These are phyloP conservation scores for Pseudogymnoascus sp. DNA, from an alignment of 2,329 filamentous ascomycete species.

Conservation along the genomic window DNA sequence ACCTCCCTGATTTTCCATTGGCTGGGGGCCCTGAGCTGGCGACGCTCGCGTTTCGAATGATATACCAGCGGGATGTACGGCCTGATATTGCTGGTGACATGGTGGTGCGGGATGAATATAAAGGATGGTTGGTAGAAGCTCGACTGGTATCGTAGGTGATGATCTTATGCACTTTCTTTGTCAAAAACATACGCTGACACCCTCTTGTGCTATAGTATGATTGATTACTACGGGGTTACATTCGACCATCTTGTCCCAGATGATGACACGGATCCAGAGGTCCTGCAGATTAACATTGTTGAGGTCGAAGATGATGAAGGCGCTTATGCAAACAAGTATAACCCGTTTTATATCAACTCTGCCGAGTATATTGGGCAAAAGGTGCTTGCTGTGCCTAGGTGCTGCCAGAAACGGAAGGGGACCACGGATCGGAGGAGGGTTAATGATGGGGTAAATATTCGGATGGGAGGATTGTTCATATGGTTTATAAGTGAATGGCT, in stretches of 20 bases:
- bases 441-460: slow-evolving; percentile 21
- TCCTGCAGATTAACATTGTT: slow-evolving; percentile 35
- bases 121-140: slow-evolving; percentile 12
- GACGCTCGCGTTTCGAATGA: slow-evolving; percentile 10
- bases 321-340: slow-evolving; percentile 28
- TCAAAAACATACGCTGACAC: not conserved
- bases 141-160: not conserved
- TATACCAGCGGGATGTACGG: slow-evolving; percentile 11
- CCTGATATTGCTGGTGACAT: slow-evolving; percentile 12
- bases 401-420: slow-evolving; percentile 32
- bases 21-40: slow-evolving; percentile 10
- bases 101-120: slow-evolving; percentile 13
- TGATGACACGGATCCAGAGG: slow-evolving; percentile 31
- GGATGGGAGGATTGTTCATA: slow-evolving; percentile 13
- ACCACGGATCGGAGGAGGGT: slow-evolving; percentile 28
- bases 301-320: slow-evolving; percentile 32
- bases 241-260: slow-evolving; percentile 33
- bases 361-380: slow-evolving; percentile 32
- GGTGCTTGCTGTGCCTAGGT: slow-evolving; percentile 34
- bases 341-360: slow-evolving; percentile 30
- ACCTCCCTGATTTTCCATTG: slow-evolving; percentile 10
- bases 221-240: slow-evolving; percentile 33
- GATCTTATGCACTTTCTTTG: not conserved
- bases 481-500: not conserved
- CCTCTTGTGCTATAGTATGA: not conserved